Evolutionary conservation across 768 basidiomycete species (phyloP), one percentile per base, ranked within the genome.

Genomic region (Boletus reticuloceps): DNA sequence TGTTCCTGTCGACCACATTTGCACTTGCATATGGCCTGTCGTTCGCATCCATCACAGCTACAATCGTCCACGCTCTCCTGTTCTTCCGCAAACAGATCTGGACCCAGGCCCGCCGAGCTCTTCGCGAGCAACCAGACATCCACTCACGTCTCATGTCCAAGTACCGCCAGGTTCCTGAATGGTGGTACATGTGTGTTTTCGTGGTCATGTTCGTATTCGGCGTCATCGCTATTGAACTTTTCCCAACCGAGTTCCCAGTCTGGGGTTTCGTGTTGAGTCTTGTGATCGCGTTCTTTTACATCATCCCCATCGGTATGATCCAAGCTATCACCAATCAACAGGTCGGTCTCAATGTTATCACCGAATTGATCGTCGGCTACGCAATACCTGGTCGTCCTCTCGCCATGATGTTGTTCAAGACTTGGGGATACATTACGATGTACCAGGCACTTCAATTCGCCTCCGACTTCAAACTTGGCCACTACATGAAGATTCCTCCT

Each of bases 271-370:
- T 80, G 39, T 49, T 79, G 27, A 57, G 72, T 5, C 64, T 80
- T 31, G 6, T 74, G 29, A 75, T 82, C 31, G 72, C 82, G 0
- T 78, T 75, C 60, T 64, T 87, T 61, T 92, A 91, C 62, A 79
- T 86, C 54, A 82, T 94, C 45, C 92, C 92, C 13, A 82, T 87
- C 51, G 89, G 87, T 60, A 72, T 75, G 82, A 89, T 91, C 56
- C 84, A 89, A 61, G 88, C 88, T 1, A 82, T 90, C 59, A 91
- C 89, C 31, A 91, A 91, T 68, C 84, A 88, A 63, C 86, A 89
- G 69, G 77, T 90, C 51, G 87, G 78, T 64, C 66, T 81, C 12
- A 81, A 80, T 64, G 88, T 90, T 29, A 81, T 91, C 56, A 85
- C 88, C 2, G 89, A 91, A 65, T 75, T 90, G 29, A 80, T 91